Conservation (phyloP, 106 monocot genomes). For the Acorus calamus region DNA sequence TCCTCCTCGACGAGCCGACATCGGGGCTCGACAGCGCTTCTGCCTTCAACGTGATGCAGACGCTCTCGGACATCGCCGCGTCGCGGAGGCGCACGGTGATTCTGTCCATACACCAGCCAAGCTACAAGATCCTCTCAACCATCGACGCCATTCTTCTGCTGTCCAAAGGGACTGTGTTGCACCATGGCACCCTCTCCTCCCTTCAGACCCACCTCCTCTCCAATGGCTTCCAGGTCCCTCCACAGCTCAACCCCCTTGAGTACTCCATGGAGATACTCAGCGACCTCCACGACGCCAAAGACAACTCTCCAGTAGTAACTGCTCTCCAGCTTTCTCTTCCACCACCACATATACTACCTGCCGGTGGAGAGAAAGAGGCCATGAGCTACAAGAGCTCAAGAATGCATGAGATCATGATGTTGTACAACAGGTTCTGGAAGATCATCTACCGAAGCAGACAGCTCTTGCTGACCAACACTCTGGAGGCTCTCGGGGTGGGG, state of each 20-base stretch:
- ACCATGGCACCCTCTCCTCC: conserved; percentile 59
- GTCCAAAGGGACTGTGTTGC: conserved; percentile 56
- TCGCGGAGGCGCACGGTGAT: conserved; percentile 43
- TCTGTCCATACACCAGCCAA: conserved; percentile 87
- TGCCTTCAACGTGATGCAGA: conserved; percentile 49
- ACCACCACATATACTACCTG: background rate
- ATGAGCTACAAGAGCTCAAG: conserved; percentile 47
- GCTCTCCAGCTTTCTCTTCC: background rate
- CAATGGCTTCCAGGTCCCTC: conserved; percentile 45
- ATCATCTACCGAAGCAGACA: conserved; percentile 57
- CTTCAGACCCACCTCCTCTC: conserved; percentile 45
- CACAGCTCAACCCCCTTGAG: conserved; percentile 77
- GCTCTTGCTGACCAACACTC: conserved; percentile 73
- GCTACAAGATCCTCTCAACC: conserved; percentile 55
- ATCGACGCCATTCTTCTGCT: conserved; percentile 76
- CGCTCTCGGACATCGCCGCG: conserved; percentile 39
- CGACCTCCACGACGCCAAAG: conserved; percentile 28
- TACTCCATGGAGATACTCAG: conserved; percentile 70
- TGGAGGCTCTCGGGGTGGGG: conserved; percentile 69
- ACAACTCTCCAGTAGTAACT: background rate
- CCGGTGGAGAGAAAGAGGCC: background rate
- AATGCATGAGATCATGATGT: conserved; percentile 35
- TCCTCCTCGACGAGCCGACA: conserved; percentile 96
- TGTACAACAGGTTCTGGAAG: conserved; percentile 63
- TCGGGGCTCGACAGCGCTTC: conserved; percentile 86